Evolutionary conservation across 345 rosid species (phyloP).

Genomic region (Sisymbrium altissimum): DNA sequence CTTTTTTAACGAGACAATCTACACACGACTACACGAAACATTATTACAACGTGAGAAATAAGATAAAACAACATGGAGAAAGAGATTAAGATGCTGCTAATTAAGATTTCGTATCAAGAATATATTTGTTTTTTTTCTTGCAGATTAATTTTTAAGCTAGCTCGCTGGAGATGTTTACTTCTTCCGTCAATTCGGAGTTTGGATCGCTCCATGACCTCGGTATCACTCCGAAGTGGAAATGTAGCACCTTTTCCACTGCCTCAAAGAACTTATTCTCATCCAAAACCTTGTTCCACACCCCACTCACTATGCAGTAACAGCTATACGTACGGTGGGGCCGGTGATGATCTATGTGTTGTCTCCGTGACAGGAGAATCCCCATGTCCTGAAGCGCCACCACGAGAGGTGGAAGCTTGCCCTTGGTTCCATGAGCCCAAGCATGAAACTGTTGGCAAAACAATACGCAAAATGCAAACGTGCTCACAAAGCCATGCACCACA

Average conservation of each 20-base stretch:
- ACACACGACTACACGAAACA: background rate
- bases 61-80: background rate
- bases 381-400: constrained; percentile 69
- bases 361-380: constrained; percentile 65
- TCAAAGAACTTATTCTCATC: constrained; percentile 61
- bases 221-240: constrained; percentile 51
- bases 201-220: constrained; percentile 90
- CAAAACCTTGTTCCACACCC: constrained; percentile 67
- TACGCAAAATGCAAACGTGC: constrained; percentile 56
- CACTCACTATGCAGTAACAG: constrained; percentile 88
- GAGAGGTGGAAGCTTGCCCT: constrained; percentile 60
- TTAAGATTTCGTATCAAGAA: too few relatives aligned
- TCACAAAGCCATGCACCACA: constrained; percentile 48
- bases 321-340: constrained; percentile 65
- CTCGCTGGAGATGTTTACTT: constrained; percentile 31
- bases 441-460: constrained; percentile 93
- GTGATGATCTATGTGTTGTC: constrained; percentile 71
- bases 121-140: background rate
- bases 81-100: background rate
- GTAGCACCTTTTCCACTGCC: constrained; percentile 67
- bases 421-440: constrained; percentile 89
- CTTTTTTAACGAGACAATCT: background rate
- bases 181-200: constrained; percentile 61
- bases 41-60: background rate
- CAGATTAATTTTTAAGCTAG: constrained; percentile 18